Evolutionary conservation across 2,329 filamentous ascomycete species (phyloP).

Genomic region (Colletotrichum horii): DNA sequence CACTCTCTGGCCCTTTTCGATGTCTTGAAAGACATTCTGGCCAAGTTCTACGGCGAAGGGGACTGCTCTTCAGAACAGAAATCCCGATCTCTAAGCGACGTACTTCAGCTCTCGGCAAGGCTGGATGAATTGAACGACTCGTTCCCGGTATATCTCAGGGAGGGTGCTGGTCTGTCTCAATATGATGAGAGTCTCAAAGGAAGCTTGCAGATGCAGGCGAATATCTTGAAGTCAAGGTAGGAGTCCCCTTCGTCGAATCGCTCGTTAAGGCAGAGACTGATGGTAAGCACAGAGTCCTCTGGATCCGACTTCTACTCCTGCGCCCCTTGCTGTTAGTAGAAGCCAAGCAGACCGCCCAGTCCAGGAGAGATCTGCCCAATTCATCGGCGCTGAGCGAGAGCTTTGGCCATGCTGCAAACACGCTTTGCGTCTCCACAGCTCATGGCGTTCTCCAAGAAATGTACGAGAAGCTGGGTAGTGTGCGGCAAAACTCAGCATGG

Average conservation of each 20-base stretch:
- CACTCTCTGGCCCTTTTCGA: slow-evolving; percentile 24
- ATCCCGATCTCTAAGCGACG: background rate
- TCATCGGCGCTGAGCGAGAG: background rate
- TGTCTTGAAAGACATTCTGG: background rate
- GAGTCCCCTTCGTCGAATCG: fast-evolving
- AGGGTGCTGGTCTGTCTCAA: background rate
- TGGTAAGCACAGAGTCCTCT: background rate
- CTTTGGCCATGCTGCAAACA: background rate
- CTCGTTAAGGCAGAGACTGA: background rate
- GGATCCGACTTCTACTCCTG: background rate
- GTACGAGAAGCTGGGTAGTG: background rate
- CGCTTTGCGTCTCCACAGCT: background rate
- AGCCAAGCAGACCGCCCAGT: background rate
- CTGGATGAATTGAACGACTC: background rate
- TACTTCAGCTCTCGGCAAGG: background rate
- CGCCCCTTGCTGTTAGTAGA: background rate
- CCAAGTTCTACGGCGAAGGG: background rate
- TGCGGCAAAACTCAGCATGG: slow-evolving; percentile 1
- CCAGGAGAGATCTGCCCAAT: background rate
- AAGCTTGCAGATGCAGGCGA: slow-evolving; percentile 1
- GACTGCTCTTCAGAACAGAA: background rate
- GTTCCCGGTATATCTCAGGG: background rate
- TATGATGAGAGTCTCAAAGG: background rate
- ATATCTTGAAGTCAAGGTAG: slow-evolving; percentile 1
- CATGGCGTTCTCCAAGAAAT: background rate